Conservation (phyloP, 2,329 filamentous ascomycete species). For the Pyrenophora seminiperda region DNA sequence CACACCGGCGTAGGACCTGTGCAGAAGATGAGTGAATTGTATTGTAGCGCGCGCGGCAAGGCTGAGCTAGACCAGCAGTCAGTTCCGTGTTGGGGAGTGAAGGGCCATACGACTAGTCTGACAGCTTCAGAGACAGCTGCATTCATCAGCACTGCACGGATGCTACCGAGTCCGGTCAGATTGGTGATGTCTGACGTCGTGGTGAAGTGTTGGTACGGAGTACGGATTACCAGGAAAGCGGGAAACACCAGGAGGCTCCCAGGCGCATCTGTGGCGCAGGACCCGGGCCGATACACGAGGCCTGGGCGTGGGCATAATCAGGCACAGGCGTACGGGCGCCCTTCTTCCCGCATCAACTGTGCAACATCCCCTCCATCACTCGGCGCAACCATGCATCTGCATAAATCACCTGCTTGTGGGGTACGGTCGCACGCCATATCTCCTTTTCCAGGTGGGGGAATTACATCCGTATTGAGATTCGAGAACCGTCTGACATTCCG, state of each 20-base stretch:
- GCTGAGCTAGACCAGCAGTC: neutral
- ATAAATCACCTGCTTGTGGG: neutral
- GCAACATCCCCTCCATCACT: neutral
- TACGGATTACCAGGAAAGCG: neutral
- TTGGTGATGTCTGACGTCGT: neutral
- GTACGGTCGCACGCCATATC: neutral
- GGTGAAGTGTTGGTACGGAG: neutral
- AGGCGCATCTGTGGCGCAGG: neutral
- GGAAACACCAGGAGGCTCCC: neutral
- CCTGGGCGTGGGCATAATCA: constrained; percentile 10
- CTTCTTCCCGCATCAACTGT: constrained; percentile 12
- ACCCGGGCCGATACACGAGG: constrained; percentile 4
- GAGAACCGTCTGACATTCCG: too few species aligned
- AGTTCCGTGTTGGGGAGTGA: too few species aligned
- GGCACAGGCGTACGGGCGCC: constrained; percentile 3
- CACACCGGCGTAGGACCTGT: neutral
- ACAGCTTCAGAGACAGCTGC: too few species aligned
- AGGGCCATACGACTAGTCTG: too few species aligned
- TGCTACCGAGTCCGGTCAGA: too few species aligned
- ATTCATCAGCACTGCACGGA: too few species aligned
- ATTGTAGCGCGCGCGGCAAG: neutral
- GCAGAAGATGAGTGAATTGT: neutral
- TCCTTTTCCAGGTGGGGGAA: too few species aligned
- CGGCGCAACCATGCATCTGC: neutral
- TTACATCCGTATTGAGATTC: too few species aligned